Evolutionary conservation across 179 eudicot species (phyloP).

Genomic region (Camellia oleifera): DNA sequence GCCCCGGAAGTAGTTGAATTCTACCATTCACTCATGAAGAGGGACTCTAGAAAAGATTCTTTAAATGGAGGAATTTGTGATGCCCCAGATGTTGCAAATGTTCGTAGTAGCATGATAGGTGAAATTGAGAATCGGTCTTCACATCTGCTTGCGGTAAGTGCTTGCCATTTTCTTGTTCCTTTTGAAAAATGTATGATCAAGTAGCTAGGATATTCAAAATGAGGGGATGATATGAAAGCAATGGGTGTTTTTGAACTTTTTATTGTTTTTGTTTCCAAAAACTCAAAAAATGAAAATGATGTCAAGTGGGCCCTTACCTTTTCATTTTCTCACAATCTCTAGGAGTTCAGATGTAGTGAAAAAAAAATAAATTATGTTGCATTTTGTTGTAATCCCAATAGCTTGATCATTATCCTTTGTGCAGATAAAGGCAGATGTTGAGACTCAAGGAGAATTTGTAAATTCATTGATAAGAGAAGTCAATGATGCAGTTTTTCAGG

Average conservation of each 20-base stretch:
- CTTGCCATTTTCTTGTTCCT: neutral
- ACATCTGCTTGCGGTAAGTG: slow-evolving; percentile 74
- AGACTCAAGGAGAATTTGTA: slow-evolving; percentile 85
- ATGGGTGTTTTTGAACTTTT: too few relatives aligned
- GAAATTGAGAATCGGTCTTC: slow-evolving; percentile 87
- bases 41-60: slow-evolving; percentile 74
- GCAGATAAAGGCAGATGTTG: slow-evolving; percentile 87
- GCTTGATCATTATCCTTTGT: slow-evolving; percentile 11
- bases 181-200: neutral
- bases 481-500: slow-evolving; percentile 52
- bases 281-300: too few relatives aligned
- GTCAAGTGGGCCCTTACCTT: neutral
- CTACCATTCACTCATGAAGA: slow-evolving; percentile 85
- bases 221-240: too few relatives aligned
- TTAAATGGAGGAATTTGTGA: slow-evolving; percentile 49
- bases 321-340: neutral
- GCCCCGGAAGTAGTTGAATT: slow-evolving; percentile 90
- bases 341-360: neutral
- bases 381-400: slow-evolving; percentile 4
- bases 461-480: slow-evolving; percentile 71
- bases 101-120: slow-evolving; percentile 78
- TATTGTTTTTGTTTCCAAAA: too few relatives aligned
- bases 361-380: neutral
- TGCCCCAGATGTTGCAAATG: slow-evolving; percentile 53
- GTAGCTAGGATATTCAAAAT: neutral